Conservation (phyloP, 331 rosid genomes). For the Telfairia occidentalis region DNA sequence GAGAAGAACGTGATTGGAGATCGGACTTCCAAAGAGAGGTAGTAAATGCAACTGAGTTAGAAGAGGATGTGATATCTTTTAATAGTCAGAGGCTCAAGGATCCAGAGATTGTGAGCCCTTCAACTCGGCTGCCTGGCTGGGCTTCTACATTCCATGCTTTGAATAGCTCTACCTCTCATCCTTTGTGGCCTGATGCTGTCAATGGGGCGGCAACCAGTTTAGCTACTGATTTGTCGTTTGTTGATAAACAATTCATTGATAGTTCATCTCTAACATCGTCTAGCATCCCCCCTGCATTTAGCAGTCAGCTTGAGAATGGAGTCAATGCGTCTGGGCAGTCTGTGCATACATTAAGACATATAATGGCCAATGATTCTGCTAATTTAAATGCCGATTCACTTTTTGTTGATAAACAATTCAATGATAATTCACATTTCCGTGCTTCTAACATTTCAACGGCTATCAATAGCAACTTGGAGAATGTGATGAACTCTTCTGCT, state of each 20-base stretch:
- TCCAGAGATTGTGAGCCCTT: conserved; percentile 53
- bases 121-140: conserved; percentile 36
- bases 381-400: conserved; percentile 29
- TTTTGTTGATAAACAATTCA: conserved; percentile 24
- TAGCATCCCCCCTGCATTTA: conserved; percentile 19
- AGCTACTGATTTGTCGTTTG: conserved; percentile 30
- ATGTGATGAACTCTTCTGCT: conserved; percentile 30
- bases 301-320: conserved; percentile 40
- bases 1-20: conserved; percentile 34
- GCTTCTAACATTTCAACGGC: conserved; percentile 24
- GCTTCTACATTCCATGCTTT: conserved; percentile 24
- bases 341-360: conserved; percentile 19
- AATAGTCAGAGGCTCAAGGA: conserved; percentile 67
- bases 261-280: conserved; percentile 24
- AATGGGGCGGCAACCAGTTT: conserved; percentile 22
- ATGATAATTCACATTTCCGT: conserved; percentile 29
- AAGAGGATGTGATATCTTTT: conserved; percentile 62
- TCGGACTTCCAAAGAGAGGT: conserved; percentile 25
- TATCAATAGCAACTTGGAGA: conserved; percentile 39
- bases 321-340: conserved; percentile 26
- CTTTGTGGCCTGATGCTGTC: conserved; percentile 29
- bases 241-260: conserved; percentile 28
- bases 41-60: conserved; percentile 36
- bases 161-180: conserved; percentile 25
- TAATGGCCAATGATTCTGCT: conserved; percentile 25